phyloP scores from a whole-genome alignment of 2,329 filamentous ascomycete species.

The Scytalidium lignicola region DNA sequence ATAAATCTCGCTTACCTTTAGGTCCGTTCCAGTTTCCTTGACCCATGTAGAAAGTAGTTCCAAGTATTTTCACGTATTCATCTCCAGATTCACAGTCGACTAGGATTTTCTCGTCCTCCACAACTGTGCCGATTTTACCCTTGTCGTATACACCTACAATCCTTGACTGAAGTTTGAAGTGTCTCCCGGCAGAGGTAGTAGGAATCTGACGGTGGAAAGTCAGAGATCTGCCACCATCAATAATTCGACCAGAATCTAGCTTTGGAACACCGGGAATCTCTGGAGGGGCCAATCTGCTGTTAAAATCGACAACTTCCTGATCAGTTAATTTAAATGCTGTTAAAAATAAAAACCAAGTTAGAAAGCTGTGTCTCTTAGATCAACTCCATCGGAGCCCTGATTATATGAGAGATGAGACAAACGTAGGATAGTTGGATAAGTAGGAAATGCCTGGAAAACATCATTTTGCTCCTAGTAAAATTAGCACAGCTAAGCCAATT shows the following conservation, averaged over 20 bases:
- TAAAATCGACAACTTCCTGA: constrained; percentile 39
- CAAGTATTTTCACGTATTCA: constrained; percentile 34
- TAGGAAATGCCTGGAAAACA: constrained; percentile 77
- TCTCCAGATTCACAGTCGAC: constrained; percentile 33
- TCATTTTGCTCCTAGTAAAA: constrained; percentile 70
- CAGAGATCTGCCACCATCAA: constrained; percentile 37
- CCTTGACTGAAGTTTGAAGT: constrained; percentile 34
- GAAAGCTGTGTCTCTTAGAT: too few species aligned
- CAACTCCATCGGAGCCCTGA: too few species aligned
- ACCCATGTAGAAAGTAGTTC: constrained; percentile 38
- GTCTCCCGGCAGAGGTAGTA: constrained; percentile 28
- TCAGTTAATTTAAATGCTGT: constrained; percentile 48
- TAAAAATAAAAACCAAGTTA: constrained; percentile 60
- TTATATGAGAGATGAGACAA: constrained; percentile 26
- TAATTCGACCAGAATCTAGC: constrained; percentile 34
- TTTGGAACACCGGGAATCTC: constrained; percentile 33
- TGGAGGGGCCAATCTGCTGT: constrained; percentile 28
- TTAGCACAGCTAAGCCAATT: constrained; percentile 4
- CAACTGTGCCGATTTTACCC: constrained; percentile 34
- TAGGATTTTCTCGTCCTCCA: constrained; percentile 35
- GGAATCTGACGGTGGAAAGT: constrained; percentile 33
- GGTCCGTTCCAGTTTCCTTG: constrained; percentile 41
- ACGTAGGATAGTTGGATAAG: constrained; percentile 78
- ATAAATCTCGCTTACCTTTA: constrained; percentile 67
- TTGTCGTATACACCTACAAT: constrained; percentile 42